phyloP scores from a whole-genome alignment of 2,329 filamentous ascomycete genomes.

The Kalaharituber pfeilii region DNA sequence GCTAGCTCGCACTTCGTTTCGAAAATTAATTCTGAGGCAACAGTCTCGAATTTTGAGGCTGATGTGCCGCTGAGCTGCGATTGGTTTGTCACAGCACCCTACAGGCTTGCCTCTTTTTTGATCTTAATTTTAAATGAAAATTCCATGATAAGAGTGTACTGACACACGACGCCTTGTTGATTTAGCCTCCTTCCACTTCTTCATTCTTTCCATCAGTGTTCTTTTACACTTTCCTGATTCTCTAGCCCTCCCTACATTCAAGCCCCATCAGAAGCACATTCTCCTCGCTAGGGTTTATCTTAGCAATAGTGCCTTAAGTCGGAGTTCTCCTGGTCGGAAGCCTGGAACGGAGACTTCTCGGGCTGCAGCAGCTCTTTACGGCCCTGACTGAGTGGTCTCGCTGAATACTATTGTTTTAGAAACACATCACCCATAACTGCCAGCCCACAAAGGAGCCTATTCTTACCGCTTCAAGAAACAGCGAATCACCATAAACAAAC shows the following conservation, averaged over 20 bases:
- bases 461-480: no score
- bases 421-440: not conserved
- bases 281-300: not conserved
- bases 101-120: no score
- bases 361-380: not conserved
- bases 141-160: no score
- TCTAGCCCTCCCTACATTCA: not conserved
- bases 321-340: not conserved
- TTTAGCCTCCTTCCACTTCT: not conserved
- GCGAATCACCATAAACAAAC: no score
- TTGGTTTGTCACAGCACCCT: no score
- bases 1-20: no score
- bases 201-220: not conserved
- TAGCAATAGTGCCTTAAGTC: not conserved
- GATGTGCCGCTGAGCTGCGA: no score
- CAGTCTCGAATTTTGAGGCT: no score
- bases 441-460: no score
- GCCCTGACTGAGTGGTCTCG: not conserved
- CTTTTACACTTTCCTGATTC: not conserved
- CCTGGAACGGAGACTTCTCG: not conserved
- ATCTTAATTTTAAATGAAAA: no score
- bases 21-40: no score
- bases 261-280: not conserved
- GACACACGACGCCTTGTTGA: no score
- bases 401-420: not conserved